Evolutionary conservation across 78 protist genomes (phyloP).

Genomic region (Fonticula alba): DNA sequence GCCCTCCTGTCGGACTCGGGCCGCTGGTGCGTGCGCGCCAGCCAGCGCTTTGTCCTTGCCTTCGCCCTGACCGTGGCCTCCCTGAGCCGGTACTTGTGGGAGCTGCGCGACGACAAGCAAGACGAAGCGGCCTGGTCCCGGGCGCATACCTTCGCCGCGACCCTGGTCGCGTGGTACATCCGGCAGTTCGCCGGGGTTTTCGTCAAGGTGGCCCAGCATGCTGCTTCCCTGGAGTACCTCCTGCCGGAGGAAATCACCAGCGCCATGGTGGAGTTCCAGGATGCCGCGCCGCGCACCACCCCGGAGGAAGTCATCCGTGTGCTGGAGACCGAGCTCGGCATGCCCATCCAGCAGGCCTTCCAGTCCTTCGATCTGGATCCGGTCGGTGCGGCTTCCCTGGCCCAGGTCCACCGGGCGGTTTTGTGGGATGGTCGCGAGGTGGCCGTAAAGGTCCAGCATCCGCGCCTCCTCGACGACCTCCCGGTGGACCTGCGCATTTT

Average conservation of each 20-base stretch:
- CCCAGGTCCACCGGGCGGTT: constrained; percentile 12
- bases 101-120: no score
- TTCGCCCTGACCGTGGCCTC: no score
- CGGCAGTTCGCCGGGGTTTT: no score
- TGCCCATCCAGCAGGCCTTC: neutral
- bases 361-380: constrained; percentile 2
- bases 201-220: constrained; percentile 9
- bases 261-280: neutral
- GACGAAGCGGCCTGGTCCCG: no score
- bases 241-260: neutral
- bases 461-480: no score
- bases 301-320: neutral
- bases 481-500: no score
- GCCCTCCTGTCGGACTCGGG: no score
- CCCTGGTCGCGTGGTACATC: no score
- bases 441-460: constrained; percentile 1
- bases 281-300: neutral
- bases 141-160: no score
- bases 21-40: no score
- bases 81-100: no score
- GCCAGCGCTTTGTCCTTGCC: no score
- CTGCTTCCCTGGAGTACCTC: neutral
- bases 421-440: neutral
- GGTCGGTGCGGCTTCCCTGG: constrained; percentile 23
- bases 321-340: neutral